Evolutionary conservation across 2,329 filamentous ascomycete genomes (phyloP), one percentile per base, ranked within the genome.

Genomic region (Diaporthe capsici): DNA sequence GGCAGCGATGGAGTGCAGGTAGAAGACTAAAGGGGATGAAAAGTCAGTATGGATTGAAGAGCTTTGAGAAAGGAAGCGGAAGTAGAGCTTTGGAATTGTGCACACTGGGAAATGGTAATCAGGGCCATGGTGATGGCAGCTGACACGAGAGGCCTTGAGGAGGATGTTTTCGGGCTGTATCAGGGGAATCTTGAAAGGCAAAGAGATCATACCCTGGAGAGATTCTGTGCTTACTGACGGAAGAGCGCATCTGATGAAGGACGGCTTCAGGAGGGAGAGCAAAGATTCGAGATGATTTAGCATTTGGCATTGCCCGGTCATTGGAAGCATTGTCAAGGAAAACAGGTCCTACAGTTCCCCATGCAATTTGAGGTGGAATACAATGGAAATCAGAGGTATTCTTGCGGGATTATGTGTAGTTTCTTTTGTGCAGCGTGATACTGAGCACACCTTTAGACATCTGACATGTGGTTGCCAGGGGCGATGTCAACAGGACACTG

Each of bases 351-450:
- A 6, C 1, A 28, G 8, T 17, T 28, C 13, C 9, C 25, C 60
- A 31, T 31, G 0, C 4, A 8, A 15, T 13, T 22, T 20, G 15
- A 31, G 13, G n/a, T 7, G 4, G 4, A 13, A 8, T 31, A 13
- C 3, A 8, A 20, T 28, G 10, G 3, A 3, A 5, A 31, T 2
- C 0, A 28, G 8, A 9, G 7, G 6, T 1, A 3, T 17, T 9
- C 0, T 17, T 7, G 7, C 0, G 22, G 31, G n/a, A 12, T 4
- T 20, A 17, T 4, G 39, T 9, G 17, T 20, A 42, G 5, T 61
- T 42, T 13, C 3, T 20, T 15, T 17, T 61, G 58, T 42, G 37
- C 3, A 12, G n/a, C 1, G 10, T 20, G n/a, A 28, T 31, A 9
- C 13, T 1, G 37, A 13, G 15, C 39, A 28, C 15, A 15, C 0